A percentile compares a stretch with the other conserved stretches of the same genome.
Conservation (phyloP, 1,284 basidiomycete genomes). For the Ceratobasidium sp. region DNA sequence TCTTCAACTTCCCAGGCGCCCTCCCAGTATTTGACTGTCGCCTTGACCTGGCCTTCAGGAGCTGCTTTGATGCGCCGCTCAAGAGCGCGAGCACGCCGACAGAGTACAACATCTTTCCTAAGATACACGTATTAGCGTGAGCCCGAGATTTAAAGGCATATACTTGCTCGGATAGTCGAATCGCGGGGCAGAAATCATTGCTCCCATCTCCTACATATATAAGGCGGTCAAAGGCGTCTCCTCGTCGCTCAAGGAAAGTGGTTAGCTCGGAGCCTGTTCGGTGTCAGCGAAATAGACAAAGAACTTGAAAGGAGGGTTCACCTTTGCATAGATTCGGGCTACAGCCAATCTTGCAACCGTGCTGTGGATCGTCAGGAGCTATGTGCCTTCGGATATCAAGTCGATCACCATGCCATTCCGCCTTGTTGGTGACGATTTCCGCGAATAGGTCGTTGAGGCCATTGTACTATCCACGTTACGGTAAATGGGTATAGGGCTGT, state of each 20-base stretch:
- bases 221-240: conserved; percentile 78
- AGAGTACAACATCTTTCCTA: conserved; percentile 83
- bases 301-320: conserved; percentile 51
- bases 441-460: conserved; percentile 80
- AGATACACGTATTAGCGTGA: not conserved
- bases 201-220: conserved; percentile 94
- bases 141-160: not conserved
- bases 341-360: conserved; percentile 89
- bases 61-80: conserved; percentile 75
- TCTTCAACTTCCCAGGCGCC: conserved; percentile 96
- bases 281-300: not conserved
- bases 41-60: conserved; percentile 76
- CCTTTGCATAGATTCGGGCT: conserved; percentile 99
- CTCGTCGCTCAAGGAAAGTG: conserved; percentile 79
- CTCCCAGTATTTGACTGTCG: conserved; percentile 84
- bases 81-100: conserved; percentile 80
- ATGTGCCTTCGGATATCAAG: conserved; percentile 84
- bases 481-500: conserved; percentile 21
- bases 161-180: conserved; percentile 79
- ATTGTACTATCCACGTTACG: conserved; percentile 70
- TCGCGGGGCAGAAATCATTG: conserved; percentile 95
- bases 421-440: conserved; percentile 94
- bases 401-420: conserved; percentile 81
- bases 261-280: conserved; percentile 85
- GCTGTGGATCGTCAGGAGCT: conserved; percentile 81